These are phyloP conservation scores for Paraconiothyrium brasiliense DNA, from an alignment of 2,329 filamentous ascomycete species.

Conservation along the genomic window DNA sequence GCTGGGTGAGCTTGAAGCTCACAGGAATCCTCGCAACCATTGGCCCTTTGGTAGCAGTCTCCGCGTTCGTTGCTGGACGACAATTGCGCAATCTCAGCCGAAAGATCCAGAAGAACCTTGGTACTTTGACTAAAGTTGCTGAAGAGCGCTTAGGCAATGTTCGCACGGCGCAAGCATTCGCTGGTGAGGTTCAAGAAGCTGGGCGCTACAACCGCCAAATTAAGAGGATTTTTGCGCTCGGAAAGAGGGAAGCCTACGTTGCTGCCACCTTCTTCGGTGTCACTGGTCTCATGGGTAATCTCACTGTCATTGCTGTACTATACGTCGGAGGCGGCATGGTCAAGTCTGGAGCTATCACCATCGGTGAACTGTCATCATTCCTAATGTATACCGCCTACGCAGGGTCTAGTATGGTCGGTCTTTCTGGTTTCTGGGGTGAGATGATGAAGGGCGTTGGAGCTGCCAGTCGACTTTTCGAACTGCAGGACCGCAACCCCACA, in stretches of 20 bases:
- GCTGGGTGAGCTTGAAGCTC: constrained; percentile 91
- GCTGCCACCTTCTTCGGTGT: constrained; percentile 88
- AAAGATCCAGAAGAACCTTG: constrained; percentile 92
- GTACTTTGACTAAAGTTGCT: constrained; percentile 93
- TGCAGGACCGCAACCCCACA: constrained; percentile 87
- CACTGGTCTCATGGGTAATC: constrained; percentile 92
- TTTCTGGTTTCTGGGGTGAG: constrained; percentile 97
- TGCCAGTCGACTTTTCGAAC: constrained; percentile 93
- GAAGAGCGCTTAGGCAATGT: constrained; percentile 98
- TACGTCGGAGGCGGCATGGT: constrained; percentile 93
- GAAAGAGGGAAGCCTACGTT: constrained; percentile 85
- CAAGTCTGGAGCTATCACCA: constrained; percentile 81
- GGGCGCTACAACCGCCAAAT: constrained; percentile 91
- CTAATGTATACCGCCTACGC: constrained; percentile 97
- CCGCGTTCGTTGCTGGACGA: constrained; percentile 90
- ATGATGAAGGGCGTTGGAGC: constrained; percentile 99
- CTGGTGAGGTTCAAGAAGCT: constrained; percentile 90
- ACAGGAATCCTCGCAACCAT: constrained; percentile 87
- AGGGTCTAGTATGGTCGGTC: constrained; percentile 86
- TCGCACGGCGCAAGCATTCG: constrained; percentile 95
- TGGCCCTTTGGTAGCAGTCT: constrained; percentile 89
- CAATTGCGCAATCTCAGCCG: constrained; percentile 88
- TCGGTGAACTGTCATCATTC: constrained; percentile 94
- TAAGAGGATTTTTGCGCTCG: constrained; percentile 88
- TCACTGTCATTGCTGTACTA: constrained; percentile 91